Evolutionary conservation across 2,329 filamentous ascomycete species (phyloP).

Genomic region (Emmonsiellopsis sp.): DNA sequence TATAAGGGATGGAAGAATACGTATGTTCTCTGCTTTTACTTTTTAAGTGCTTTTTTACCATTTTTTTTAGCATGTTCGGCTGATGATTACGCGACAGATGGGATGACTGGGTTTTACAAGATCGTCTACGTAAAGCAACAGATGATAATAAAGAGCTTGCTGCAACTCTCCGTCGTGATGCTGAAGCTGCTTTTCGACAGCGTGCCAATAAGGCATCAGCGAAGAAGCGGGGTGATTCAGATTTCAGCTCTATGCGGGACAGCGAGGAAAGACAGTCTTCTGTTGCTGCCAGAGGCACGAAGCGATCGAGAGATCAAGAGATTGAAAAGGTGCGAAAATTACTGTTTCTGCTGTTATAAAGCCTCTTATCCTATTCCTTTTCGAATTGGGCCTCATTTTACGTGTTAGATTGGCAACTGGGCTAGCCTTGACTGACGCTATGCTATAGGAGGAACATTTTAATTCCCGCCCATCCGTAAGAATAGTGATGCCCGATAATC

Average conservation of each 20-base stretch:
- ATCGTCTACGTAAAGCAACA: slow-evolving; percentile 86
- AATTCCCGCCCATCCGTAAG: slow-evolving; percentile 76
- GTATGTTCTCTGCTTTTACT: slow-evolving; percentile 33
- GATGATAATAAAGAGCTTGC: slow-evolving; percentile 93
- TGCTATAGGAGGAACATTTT: slow-evolving; percentile 73
- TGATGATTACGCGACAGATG: slow-evolving; percentile 46
- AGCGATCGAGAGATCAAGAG: slow-evolving; percentile 38
- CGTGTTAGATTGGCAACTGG: neutral
- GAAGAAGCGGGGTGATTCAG: slow-evolving; percentile 35
- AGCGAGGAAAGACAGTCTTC: slow-evolving; percentile 39
- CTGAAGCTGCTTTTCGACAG: slow-evolving; percentile 26
- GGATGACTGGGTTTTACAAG: slow-evolving; percentile 96
- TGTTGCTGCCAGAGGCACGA: slow-evolving; percentile 34
- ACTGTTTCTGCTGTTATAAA: neutral
- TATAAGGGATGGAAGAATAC: slow-evolving; percentile 99
- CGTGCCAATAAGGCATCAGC: slow-evolving; percentile 25
- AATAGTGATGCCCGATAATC: slow-evolving; percentile 73
- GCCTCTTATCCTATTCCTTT: neutral
- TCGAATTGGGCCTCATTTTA: neutral
- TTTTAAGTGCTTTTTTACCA: neutral
- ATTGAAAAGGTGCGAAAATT: slow-evolving; percentile 34
- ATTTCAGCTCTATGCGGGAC: slow-evolving; percentile 33
- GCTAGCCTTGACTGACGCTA: neutral
- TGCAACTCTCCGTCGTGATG: slow-evolving; percentile 36
- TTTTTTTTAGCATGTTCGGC: neutral